Percentiles rank a stretch among this genome's conserved stretches.
phyloP scores from a whole-genome alignment of 225 moss, liverwort and hornwort genomes.

The Neckera pumila region DNA sequence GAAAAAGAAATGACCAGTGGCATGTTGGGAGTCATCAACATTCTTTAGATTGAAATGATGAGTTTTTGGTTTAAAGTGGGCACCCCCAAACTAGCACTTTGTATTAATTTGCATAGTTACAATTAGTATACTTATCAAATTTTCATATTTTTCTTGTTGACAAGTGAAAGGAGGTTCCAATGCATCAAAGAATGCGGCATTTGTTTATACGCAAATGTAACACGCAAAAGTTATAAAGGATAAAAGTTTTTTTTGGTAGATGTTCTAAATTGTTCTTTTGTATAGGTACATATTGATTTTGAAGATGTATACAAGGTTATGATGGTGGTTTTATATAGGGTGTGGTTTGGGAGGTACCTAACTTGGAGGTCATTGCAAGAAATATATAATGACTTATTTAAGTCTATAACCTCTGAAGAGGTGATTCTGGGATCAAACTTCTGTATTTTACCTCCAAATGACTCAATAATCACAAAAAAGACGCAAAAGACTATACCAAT shows the following conservation, averaged over 20 bases:
- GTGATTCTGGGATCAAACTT: background rate
- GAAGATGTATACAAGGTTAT: background rate
- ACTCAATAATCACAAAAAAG: background rate
- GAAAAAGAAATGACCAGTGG: background rate
- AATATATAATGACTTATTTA: background rate
- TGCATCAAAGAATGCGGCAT: rapidly evolving
- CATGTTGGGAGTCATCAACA: background rate
- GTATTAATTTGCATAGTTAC: rapidly evolving
- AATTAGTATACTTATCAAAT: background rate
- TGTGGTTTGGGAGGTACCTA: rapidly evolving
- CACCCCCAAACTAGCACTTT: too few relatives aligned
- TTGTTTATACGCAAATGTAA: background rate
- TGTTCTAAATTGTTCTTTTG: background rate
- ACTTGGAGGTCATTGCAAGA: background rate
- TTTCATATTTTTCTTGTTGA: background rate
- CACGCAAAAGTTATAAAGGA: background rate
- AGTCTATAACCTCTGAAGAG: background rate
- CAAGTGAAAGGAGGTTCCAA: background rate
- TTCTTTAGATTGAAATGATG: background rate
- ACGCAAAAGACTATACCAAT: background rate
- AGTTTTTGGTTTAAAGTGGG: background rate
- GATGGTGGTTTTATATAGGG: rapidly evolving
- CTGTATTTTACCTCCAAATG: background rate
- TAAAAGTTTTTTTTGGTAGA: too few relatives aligned
- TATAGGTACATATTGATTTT: background rate